These are phyloP conservation scores for Mentha longifolia DNA, from an alignment of 257 asterid genomes.

Conservation along the genomic window DNA sequence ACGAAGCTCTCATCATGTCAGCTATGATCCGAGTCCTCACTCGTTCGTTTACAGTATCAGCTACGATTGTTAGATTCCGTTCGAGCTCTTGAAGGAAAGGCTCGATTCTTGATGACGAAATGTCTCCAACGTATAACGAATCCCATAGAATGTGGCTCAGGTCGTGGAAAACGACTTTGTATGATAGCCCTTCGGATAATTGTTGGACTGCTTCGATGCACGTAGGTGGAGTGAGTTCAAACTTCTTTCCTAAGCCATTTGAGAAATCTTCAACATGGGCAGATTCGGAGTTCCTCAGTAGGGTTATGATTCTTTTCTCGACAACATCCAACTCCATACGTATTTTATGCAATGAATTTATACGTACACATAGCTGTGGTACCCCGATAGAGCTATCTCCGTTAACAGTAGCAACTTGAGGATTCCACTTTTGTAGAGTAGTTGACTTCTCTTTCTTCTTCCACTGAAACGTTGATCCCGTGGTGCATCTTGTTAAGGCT, in stretches of 20 bases:
- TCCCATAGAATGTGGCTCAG: conserved; percentile 72
- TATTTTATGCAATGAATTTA: conserved; percentile 81
- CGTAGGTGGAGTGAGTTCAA: conserved; percentile 80
- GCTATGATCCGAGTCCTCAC: conserved; percentile 81
- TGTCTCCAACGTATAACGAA: conserved; percentile 76
- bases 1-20: conserved; percentile 87
- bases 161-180: conserved; percentile 81
- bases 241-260: conserved; percentile 64
- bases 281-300: conserved; percentile 90
- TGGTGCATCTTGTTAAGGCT: conserved; percentile 84
- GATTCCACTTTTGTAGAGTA: conserved; percentile 58
- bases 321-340: conserved; percentile 73
- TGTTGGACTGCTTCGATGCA: conserved; percentile 93
- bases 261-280: conserved; percentile 85
- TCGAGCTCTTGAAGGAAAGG: conserved; percentile 86
- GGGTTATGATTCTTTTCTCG: conserved; percentile 86
- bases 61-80: conserved; percentile 60
- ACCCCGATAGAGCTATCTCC: conserved; percentile 67
- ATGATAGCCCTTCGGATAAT: conserved; percentile 73
- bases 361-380: conserved; percentile 83
- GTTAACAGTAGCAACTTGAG: conserved; percentile 79
- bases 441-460: conserved; percentile 78
- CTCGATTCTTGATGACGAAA: conserved; percentile 79
- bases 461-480: conserved; percentile 66
- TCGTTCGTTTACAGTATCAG: conserved; percentile 77